Conservation (phyloP, 2,329 filamentous ascomycete genomes). For the Diaporthe eres region DNA sequence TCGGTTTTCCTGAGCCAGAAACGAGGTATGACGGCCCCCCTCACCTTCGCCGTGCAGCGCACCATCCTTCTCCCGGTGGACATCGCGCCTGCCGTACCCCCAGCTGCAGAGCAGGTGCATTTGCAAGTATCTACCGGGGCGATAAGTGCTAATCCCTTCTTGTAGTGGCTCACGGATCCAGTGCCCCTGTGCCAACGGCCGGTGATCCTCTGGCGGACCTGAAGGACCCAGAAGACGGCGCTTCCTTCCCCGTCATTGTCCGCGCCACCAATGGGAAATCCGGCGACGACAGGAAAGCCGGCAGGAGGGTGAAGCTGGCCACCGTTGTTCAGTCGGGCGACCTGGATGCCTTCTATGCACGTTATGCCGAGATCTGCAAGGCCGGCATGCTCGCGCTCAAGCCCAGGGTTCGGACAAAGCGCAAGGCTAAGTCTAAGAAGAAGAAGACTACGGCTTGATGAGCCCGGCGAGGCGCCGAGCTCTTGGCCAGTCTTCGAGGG, state of each 20-base stretch:
- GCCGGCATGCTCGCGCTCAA: conserved; percentile 89
- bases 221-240: conserved; percentile 53
- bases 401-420: conserved; percentile 92
- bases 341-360: conserved; percentile 83
- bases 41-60: background rate
- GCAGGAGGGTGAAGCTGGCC: conserved; percentile 79
- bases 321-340: conserved; percentile 85
- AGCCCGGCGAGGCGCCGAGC: background rate
- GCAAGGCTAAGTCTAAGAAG: conserved; percentile 83
- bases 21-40: conserved; percentile 67
- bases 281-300: conserved; percentile 62
- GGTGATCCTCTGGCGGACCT: conserved; percentile 73
- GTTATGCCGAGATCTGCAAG: conserved; percentile 94
- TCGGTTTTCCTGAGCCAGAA: conserved; percentile 84
- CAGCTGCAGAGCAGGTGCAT: background rate
- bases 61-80: background rate
- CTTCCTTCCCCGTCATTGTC: conserved; percentile 75
- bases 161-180: conserved; percentile 61
- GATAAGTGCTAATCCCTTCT: background rate
- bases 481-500: background rate
- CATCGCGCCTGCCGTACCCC: background rate
- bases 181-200: conserved; percentile 58
- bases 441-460: conserved; percentile 63
- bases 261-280: conserved; percentile 86
- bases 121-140: background rate